phyloP scores from a whole-genome alignment of 1,139 yeast species.

The Petasospora fabianii region DNA sequence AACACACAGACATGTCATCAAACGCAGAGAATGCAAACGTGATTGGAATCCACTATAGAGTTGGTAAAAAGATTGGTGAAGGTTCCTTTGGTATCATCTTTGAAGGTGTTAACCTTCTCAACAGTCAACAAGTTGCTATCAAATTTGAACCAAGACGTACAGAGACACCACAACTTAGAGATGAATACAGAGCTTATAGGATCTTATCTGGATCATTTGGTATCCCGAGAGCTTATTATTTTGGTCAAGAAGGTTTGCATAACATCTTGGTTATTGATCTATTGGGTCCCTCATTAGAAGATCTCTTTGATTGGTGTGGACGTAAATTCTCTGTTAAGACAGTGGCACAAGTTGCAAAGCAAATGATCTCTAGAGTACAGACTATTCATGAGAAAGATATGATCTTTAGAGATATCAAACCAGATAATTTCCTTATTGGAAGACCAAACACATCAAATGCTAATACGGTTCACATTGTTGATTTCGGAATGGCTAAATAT shows the following conservation, averaged over 20 bases:
- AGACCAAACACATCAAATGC: slow-evolving; percentile 65
- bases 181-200: slow-evolving; percentile 72
- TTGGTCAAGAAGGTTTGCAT: slow-evolving; percentile 79
- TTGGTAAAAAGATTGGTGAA: slow-evolving; percentile 81
- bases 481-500: slow-evolving; percentile 95
- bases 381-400: slow-evolving; percentile 65
- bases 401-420: slow-evolving; percentile 80
- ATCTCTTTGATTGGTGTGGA: slow-evolving; percentile 79
- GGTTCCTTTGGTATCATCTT: slow-evolving; percentile 83
- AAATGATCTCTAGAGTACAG: slow-evolving; percentile 68
- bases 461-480: slow-evolving; percentile 86
- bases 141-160: slow-evolving; percentile 77
- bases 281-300: slow-evolving; percentile 75
- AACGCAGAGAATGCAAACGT: slow-evolving; percentile 45
- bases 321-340: slow-evolving; percentile 66
- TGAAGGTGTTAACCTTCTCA: slow-evolving; percentile 74
- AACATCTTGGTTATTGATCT: slow-evolving; percentile 70
- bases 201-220: slow-evolving; percentile 59
- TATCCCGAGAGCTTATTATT: slow-evolving; percentile 71
- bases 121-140: slow-evolving; percentile 73
- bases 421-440: slow-evolving; percentile 96
- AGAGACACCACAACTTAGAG: slow-evolving; percentile 77
- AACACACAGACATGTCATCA: slow-evolving; percentile 22
- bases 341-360: slow-evolving; percentile 70
- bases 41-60: slow-evolving; percentile 75